Conservation (phyloP, 2,329 filamentous ascomycete genomes). For the Colletotrichum euphorbiae region DNA sequence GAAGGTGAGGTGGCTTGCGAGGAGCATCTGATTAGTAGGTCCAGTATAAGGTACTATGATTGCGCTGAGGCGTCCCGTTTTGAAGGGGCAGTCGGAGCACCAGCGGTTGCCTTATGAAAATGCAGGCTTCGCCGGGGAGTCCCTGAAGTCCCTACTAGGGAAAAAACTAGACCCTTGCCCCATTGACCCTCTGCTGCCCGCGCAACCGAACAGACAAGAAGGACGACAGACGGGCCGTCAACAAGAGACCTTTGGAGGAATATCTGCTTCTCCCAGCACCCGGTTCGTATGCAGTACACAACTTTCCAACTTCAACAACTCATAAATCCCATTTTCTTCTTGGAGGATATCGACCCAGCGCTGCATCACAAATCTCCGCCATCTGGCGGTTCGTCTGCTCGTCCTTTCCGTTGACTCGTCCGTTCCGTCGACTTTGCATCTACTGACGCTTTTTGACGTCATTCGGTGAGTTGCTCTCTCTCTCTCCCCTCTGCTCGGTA, state of each 20-base stretch:
- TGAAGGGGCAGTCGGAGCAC: conserved; percentile 17
- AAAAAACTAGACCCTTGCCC: conserved; percentile 37
- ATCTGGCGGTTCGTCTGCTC: conserved; percentile 14
- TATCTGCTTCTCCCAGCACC: conserved; percentile 31
- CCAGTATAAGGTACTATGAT: too few species aligned
- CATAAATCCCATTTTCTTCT: conserved; percentile 1
- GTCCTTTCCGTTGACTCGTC: too few species aligned
- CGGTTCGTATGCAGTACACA: conserved; percentile 13
- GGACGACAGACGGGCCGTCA: conserved; percentile 27
- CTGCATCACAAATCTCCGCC: conserved; percentile 14
- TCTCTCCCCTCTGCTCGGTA: not conserved
- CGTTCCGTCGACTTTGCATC: conserved; percentile 16
- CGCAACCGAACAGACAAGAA: conserved; percentile 35
- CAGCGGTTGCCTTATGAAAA: not conserved
- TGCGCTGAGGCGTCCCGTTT: conserved; percentile 18
- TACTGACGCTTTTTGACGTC: conserved; percentile 35
- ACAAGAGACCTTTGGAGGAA: conserved; percentile 17
- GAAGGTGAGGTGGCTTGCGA: too few species aligned
- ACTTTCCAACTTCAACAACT: conserved; percentile 6
- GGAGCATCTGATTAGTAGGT: not conserved
- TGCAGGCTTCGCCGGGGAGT: conserved; percentile 19
- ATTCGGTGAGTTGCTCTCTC: conserved; percentile 32
- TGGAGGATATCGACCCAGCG: conserved; percentile 5
- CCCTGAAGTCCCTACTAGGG: conserved; percentile 30
- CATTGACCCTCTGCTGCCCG: conserved; percentile 37